Base-by-base conservation (phyloP, 176 grass and related monocot genomes). In the Musa acuminata region DNA sequence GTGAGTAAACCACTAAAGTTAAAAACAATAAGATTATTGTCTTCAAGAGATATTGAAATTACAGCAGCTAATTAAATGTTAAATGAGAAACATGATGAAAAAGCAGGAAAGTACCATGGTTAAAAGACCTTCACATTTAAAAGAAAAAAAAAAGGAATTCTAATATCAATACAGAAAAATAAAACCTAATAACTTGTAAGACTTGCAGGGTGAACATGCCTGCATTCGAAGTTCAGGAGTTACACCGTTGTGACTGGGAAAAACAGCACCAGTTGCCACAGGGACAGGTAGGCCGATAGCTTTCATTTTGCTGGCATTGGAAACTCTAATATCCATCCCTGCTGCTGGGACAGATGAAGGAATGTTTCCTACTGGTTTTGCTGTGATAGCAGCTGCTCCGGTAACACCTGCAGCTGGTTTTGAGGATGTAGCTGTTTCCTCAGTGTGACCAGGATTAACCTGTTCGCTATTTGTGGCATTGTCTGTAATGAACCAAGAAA, bases 161-260 rank as follows among this genome's bases (percentile, higher is more conserved):
- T 65, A 49, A 13, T 49, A 85, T 8, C 43, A 64, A 24, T 70
- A 72, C n/a, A 48, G 62, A 23, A 5, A 43, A 62, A 21, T 58
- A 52, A 53, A 25, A 74, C 68, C 35, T 71, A 74, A 27, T 25
- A 74, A 29, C 14, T 17, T 2, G 49, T 51, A 48, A n/a, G 20
- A 24, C 62, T 1, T 62, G 8, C 17, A 55, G 73, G 85, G 25
- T 60, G 22, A 75, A 77, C 77, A 51, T 88, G 83, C 93, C 87
- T 90, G 84, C 50, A 64, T 65, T 76, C 62, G 83, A 73, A 82
- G 83, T 75, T 92, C 87, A 51, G 77, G 20, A 80, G 83, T 52
- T 73, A 69, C 67, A 84, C 79, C 81, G 10, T 53, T 77, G 59
- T 82, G 83, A 80, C 72, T 21, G n/a, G 82, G 78, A 64, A 86